Evolutionary conservation across 768 basidiomycete species (phyloP).

Genomic region (Suillus variegatus): DNA sequence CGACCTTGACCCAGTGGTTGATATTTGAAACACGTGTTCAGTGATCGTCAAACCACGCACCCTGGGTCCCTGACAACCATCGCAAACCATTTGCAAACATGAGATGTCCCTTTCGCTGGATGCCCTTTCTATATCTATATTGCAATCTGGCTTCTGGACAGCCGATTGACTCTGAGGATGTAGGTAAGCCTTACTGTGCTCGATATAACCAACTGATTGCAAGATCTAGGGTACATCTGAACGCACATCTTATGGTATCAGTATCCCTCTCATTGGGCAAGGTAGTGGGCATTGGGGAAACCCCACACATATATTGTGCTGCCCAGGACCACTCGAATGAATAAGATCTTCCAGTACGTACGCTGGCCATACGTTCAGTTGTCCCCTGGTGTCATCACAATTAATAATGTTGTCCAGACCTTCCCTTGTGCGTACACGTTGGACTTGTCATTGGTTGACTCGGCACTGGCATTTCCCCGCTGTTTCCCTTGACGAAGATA

Average conservation of each 20-base stretch:
- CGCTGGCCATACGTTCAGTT: background rate
- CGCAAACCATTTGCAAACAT: background rate
- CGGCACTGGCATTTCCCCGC: background rate
- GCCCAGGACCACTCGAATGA: background rate
- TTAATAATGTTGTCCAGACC: background rate
- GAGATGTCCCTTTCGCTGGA: background rate
- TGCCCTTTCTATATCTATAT: background rate
- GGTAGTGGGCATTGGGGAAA: background rate
- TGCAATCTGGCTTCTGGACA: background rate
- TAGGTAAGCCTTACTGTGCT: background rate
- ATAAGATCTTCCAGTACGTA: background rate
- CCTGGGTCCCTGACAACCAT: background rate
- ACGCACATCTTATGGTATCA: background rate
- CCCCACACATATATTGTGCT: background rate
- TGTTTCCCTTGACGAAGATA: background rate
- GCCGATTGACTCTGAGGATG: background rate
- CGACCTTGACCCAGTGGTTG: background rate
- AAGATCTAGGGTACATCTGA: background rate
- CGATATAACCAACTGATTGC: background rate
- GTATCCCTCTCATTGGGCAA: background rate
- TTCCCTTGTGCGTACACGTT: background rate
- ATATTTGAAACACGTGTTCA: background rate
- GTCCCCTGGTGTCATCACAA: background rate
- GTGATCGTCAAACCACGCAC: background rate
- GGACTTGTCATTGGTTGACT: background rate